Evolutionary conservation across 257 asterid genomes (phyloP), one percentile per base, ranked within the genome.

Genomic region (Dorcoceras hygrometricum): DNA sequence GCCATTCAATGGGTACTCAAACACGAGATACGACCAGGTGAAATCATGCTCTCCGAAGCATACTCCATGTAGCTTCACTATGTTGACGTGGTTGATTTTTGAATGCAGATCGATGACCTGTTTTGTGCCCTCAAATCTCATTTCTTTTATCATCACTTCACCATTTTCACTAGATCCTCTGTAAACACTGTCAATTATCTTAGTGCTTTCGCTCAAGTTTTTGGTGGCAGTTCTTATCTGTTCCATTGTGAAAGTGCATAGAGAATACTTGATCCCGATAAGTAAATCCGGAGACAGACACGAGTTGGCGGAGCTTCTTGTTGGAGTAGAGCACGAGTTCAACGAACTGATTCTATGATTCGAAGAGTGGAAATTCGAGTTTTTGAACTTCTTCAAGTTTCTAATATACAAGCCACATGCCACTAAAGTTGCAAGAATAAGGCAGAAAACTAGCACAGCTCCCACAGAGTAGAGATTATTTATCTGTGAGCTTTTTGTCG

Each of bases 231-330:
- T 51, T 72, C 8, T 87, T 26, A 87, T 54, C 39, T 90, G 95
- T 18, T 84, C 91, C 0, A 77, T 12, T 24, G 62, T 78, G 67
- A 80, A 84, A 34, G 63, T 84, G n/a, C 85, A 14, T 36, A 87
- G 53, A 4, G 87, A 79, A 48, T 86, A 90, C 80, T 81, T 90
- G 34, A 87, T 70, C 23, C 91, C 86, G 0, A 71, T 76, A 0
- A 87, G 87, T 25, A 90, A 59, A 70, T 87, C 95, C 1, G 97
- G 97, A 0, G 95, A 87, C 50, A 90, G 27, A 68, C 95, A 79
- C 1, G 91, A 82, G 71, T 76, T 81, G 11, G 76, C 74, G 23
- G 89, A 82, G 71, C 81, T 78, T 46, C 78, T 72, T 19, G 83
- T 69, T 1, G 87, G 89, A 4, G 90, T 80, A 0, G 91, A 89